phyloP scores from a whole-genome alignment of 2,329 filamentous ascomycete genomes.

The Aureobasidium sp. region DNA sequence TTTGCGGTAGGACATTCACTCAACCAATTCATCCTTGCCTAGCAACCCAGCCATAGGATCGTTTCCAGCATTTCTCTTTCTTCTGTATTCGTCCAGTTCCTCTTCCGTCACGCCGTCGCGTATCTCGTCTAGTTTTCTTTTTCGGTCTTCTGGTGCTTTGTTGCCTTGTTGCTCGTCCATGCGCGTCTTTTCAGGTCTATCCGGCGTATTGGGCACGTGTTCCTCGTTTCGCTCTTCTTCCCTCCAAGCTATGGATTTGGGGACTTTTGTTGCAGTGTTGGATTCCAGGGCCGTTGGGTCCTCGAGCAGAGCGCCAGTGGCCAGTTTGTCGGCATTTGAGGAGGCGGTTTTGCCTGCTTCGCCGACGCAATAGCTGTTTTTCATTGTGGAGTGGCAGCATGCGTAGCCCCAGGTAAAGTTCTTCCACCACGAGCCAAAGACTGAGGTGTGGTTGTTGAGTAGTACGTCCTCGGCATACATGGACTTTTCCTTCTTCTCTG shows the following conservation, averaged over 20 bases:
- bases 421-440: constrained; percentile 98
- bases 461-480: constrained; percentile 88
- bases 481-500: constrained; percentile 68
- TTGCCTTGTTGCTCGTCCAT: constrained; percentile 29
- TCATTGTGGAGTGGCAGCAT: constrained; percentile 87
- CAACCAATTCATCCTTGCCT: constrained; percentile 62
- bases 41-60: constrained; percentile 84
- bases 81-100: constrained; percentile 79
- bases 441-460: constrained; percentile 82
- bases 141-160: constrained; percentile 41
- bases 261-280: constrained; percentile 24
- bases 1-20: constrained; percentile 23
- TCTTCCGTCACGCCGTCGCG: constrained; percentile 70
- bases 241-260: constrained; percentile 36
- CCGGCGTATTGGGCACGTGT: constrained; percentile 39
- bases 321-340: constrained; percentile 63
- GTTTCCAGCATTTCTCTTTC: constrained; percentile 63
- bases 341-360: constrained; percentile 78
- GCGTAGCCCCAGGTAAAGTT: constrained; percentile 93
- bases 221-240: constrained; percentile 35
- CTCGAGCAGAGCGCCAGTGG: constrained; percentile 41
- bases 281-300: constrained; percentile 17
- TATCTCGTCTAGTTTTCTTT: constrained; percentile 73
- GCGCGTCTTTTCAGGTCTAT: constrained; percentile 34
- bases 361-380: constrained; percentile 96